Conservation (phyloP, 2,329 filamentous ascomycete genomes). For the Penicillium freii region DNA sequence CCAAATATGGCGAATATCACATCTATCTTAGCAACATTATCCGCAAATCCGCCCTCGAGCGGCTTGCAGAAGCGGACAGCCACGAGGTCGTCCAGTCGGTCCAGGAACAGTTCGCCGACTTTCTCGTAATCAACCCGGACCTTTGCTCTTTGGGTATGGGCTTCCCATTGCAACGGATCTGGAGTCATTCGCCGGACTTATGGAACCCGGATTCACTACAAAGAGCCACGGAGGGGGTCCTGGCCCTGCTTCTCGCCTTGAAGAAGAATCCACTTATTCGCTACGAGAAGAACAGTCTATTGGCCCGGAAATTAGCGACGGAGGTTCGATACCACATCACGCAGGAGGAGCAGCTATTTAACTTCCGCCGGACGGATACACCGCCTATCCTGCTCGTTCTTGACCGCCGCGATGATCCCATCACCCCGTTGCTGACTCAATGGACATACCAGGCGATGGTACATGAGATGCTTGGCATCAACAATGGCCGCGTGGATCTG, state of each 20-base stretch:
- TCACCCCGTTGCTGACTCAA: conserved; percentile 90
- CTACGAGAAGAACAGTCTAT: conserved; percentile 84
- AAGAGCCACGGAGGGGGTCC: conserved; percentile 78
- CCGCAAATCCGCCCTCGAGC: conserved; percentile 92
- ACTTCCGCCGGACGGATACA: conserved; percentile 92
- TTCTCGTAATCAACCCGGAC: conserved; percentile 90
- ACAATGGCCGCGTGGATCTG: conserved; percentile 90
- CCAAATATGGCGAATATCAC: conserved; percentile 96
- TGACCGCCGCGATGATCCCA: conserved; percentile 88
- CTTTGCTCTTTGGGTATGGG: conserved; percentile 77
- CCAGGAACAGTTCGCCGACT: conserved; percentile 96
- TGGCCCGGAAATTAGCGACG: conserved; percentile 89
- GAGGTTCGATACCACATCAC: conserved; percentile 91
- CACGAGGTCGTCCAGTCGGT: conserved; percentile 94
- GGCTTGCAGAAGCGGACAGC: conserved; percentile 92
- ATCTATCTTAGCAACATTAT: conserved; percentile 97
- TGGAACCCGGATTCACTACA: conserved; percentile 91
- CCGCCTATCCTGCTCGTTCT: conserved; percentile 87
- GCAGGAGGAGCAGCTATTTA: conserved; percentile 94
- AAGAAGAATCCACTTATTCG: conserved; percentile 97
- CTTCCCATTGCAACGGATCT: conserved; percentile 72
- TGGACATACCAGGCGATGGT: conserved; percentile 99
- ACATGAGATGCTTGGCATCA: conserved; percentile 88
- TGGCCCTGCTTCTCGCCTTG: conserved; percentile 79
- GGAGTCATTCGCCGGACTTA: conserved; percentile 75